Base-by-base conservation (phyloP, 1,284 basidiomycete species). In the Pseudozyma sp. region DNA sequence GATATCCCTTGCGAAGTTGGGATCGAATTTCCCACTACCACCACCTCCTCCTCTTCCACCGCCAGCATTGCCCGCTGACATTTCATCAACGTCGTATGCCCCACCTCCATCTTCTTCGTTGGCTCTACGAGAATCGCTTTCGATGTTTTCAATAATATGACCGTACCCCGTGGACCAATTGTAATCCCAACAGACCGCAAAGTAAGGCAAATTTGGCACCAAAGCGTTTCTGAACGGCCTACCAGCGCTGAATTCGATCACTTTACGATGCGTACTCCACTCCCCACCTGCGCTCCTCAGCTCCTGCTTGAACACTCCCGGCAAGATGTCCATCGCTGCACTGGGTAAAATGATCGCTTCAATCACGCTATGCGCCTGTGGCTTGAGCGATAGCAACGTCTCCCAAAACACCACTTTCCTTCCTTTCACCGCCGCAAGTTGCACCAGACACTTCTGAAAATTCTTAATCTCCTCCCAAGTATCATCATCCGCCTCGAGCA, bases 401-500 rank as follows among this genome's bases (percentile, higher is more conserved):
- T 98, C 96, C 84, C 91, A 97, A 86, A 99, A 98, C 18, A 98
- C 86, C 25, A 95, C 92, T 0, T 93, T 94, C 80, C 93, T 91
- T 85, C 94, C 92, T 68, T 93, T 90, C 25, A 53, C 40, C 0
- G 93, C 91, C 77, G 91, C 95, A 92, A 97, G 94, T 62, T 90
- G 90, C 90, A 98, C 96, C 16, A 99, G 87, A 78, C 93, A 96
- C 86, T 99, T 99, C 94, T 97, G 97, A 83, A 97, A 99, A 85
- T 99, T 99, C 94, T 60, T 68, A 53, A 70, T 45, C 55, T 75
- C 58, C 21, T 87, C 92, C 97, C 97, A 99, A 42, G 95, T 92
- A 81, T 99, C 96, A 74, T 98, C 95, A 78, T 99, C 97, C 21
- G 91, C 92, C 85, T 99, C 97, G 2, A 99, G 88, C 87, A 91